These are phyloP conservation scores for Cyberlindnera mississippiensis DNA, from an alignment of 805 yeast species.

Conservation along the genomic window DNA sequence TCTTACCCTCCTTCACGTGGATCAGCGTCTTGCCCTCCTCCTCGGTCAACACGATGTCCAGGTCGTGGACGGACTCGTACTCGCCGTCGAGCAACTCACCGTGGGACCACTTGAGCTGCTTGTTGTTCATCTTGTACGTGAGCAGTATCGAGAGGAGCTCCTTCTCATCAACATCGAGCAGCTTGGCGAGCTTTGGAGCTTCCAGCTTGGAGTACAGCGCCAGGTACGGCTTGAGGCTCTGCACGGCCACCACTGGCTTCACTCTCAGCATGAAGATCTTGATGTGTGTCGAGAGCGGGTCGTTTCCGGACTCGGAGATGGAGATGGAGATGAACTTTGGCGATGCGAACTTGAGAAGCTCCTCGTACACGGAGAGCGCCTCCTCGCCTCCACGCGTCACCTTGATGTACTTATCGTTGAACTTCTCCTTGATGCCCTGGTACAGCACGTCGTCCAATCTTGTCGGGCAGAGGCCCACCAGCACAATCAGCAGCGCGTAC, in stretches of 20 bases:
- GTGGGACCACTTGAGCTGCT: constrained; percentile 41
- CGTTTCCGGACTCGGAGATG: constrained; percentile 32
- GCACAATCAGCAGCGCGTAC: constrained; percentile 45
- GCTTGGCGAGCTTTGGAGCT: constrained; percentile 38
- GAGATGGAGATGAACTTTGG: constrained; percentile 45
- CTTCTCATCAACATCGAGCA: constrained; percentile 32
- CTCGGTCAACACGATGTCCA: constrained; percentile 39
- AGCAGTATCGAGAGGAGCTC: constrained; percentile 37
- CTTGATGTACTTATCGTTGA: constrained; percentile 41
- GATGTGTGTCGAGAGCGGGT: constrained; percentile 41
- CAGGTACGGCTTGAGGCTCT: constrained; percentile 41
- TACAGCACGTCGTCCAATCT: constrained; percentile 43
- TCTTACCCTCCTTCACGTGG: constrained; percentile 41
- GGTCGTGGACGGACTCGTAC: constrained; percentile 37
- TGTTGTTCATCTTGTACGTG: constrained; percentile 42
- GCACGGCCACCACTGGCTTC: constrained; percentile 34
- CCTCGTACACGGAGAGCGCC: constrained; percentile 39
- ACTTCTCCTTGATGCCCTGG: constrained; percentile 41
- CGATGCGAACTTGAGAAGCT: constrained; percentile 42
- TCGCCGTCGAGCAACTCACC: constrained; percentile 41
- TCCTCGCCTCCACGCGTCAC: constrained; percentile 42
- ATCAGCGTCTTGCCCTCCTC: constrained; percentile 33
- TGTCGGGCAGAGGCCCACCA: constrained; percentile 43
- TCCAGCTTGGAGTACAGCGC: constrained; percentile 45
- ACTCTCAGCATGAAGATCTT: constrained; percentile 41